A percentile compares a stretch with the other conserved stretches of the same genome.
Conservation (phyloP, 371 early-diverging fungal species). For the Rhizopus stolonifer region DNA sequence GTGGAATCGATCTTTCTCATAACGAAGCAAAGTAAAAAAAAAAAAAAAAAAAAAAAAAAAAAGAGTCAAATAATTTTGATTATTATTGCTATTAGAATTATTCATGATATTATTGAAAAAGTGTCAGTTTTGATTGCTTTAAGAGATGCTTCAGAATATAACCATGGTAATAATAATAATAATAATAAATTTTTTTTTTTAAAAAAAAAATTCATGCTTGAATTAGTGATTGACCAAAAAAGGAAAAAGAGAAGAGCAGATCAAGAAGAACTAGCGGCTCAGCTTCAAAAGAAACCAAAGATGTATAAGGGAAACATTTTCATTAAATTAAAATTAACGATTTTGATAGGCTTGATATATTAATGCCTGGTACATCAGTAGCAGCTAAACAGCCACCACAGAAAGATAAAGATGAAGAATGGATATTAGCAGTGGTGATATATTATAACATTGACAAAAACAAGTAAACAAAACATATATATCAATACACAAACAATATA, state of each 20-base stretch:
- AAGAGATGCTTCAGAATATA: conserved; percentile 53
- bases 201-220: too few relatives aligned
- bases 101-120: conserved; percentile 57
- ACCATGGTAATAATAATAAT: conserved; percentile 24
- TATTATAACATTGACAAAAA: conserved; percentile 64
- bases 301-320: conserved; percentile 28
- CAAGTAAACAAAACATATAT: conserved; percentile 48
- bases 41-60: background rate
- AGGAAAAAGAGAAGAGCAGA: conserved; percentile 70
- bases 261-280: conserved; percentile 42
- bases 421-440: conserved; percentile 73
- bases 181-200: too few relatives aligned
- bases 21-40: conserved; percentile 46
- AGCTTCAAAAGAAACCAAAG: conserved; percentile 48
- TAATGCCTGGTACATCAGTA: conserved; percentile 45
- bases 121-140: conserved; percentile 53
- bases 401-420: conserved; percentile 70
- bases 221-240: conserved; percentile 48
- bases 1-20: conserved; percentile 39
- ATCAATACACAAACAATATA: too few relatives aligned
- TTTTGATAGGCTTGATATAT: conserved; percentile 6
- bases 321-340: background rate
- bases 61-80: too few relatives aligned
- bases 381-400: conserved; percentile 63
- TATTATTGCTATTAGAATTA: conserved; percentile 46